Percentiles rank a stretch among this genome's conserved stretches.
phyloP scores from a whole-genome alignment of 139 green algal genomes.

The Pleodorina starrii region DNA sequence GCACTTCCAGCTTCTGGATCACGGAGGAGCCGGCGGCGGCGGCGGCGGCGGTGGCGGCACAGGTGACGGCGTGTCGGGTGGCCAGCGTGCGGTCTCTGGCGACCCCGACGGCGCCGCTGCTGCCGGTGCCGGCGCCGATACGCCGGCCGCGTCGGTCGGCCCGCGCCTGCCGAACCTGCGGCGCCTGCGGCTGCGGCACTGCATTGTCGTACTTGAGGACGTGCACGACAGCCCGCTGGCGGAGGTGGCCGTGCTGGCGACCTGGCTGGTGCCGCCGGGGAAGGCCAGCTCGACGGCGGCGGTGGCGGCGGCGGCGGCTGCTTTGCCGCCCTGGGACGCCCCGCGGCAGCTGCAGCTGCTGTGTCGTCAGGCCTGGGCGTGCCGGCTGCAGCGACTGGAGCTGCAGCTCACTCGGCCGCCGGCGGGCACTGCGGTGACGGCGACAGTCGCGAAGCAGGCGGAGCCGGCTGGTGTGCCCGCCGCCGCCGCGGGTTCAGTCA shows the following conservation, averaged over 20 bases:
- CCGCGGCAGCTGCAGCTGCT: conserved; percentile 19
- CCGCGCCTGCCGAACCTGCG: not conserved
- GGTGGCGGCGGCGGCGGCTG: not conserved
- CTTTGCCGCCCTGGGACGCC: conserved; percentile 15
- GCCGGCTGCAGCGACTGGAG: not conserved
- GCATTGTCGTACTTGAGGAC: not conserved
- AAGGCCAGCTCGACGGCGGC: not conserved
- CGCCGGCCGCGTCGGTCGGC: no score
- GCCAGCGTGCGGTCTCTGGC: no score
- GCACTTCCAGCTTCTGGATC: not conserved
- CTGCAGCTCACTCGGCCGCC: conserved; percentile 4
- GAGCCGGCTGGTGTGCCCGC: not conserved
- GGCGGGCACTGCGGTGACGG: not conserved
- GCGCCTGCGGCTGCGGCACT: conserved; percentile 26
- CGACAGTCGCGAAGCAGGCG: no score
- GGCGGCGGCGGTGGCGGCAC: not conserved
- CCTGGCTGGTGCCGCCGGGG: conserved; percentile 26
- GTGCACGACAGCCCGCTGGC: not conserved
- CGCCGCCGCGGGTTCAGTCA: no score
- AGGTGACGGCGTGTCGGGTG: not conserved
- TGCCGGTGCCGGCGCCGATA: not conserved
- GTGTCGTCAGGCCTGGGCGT: not conserved
- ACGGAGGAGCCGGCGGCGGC: no score
- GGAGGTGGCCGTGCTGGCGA: conserved; percentile 2
- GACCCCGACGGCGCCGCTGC: no score